Evolutionary conservation across 208 protist species (phyloP), one percentile per base, ranked within the genome.

Genomic region (Herpetomonas samuelpessoai): DNA sequence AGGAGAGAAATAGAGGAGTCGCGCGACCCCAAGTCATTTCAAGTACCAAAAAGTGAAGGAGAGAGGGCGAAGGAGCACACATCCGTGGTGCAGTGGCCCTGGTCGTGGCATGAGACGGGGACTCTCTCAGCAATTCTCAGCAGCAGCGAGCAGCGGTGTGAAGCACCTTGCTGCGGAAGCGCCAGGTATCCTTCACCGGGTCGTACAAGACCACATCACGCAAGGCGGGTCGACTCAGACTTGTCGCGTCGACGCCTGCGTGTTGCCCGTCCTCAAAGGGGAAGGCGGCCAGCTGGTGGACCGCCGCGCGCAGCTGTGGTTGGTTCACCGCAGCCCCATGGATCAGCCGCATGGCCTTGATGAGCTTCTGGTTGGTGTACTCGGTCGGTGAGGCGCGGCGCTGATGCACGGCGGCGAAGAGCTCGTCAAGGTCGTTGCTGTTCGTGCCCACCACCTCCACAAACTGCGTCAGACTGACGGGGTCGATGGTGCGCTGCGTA

Each of bases 131-230:
- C 2, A 45, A 22, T 27, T 74, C 79, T 51, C 72, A 54, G 47
- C 67, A 79, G 49, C 79, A 82, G 9, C 75, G 70, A 50, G 79
- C 71, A 39, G 79, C 79, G 16, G 79, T 80, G 57, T 86, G 79
- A 52, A 75, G 82, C 18, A 86, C 67, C 41, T 79, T 74, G 44
- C 67, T 68, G 9, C 66, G 27, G 57, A 86, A 86, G 57, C 79
- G 64, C 79, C 79, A 86, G 19, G 65, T 65, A 71, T 86, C 79
- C 52, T 72, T 58, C 31, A 86, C 65, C 12, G 79, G 70, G 56
- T 86, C 78, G 74, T 86, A 86, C 46, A 86, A 59, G 1, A 86
- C 79, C 22, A 86, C 79, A 49, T 81, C 75, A 19, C 61, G 57
- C 24, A 86, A 52, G 7, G 68, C 62, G 47, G 67, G 47, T 25